Evolutionary conservation across 2,329 filamentous ascomycete genomes (phyloP).

Genomic region (Colletotrichum eleusines): DNA sequence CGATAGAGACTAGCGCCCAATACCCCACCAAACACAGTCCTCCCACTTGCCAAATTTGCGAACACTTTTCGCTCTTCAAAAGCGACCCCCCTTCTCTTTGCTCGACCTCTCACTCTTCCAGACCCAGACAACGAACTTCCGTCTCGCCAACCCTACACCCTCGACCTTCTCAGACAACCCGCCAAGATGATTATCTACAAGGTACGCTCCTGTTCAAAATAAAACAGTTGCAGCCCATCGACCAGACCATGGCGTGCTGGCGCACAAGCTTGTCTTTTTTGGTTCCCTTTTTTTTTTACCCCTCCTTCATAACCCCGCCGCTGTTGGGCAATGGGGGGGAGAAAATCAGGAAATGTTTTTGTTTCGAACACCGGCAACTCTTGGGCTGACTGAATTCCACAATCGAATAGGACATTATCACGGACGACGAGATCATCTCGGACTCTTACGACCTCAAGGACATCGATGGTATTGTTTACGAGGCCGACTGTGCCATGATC

Average conservation of each 20-base stretch:
- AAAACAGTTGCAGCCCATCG: neutral
- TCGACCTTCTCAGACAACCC: slow-evolving; percentile 51
- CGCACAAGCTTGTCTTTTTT: slow-evolving; percentile 1
- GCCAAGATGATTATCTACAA: slow-evolving; percentile 81
- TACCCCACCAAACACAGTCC: slow-evolving; percentile 44
- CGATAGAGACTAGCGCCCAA: slow-evolving; percentile 33
- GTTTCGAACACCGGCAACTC: neutral
- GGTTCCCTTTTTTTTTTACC: slow-evolving; percentile 33
- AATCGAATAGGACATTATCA: slow-evolving; percentile 80
- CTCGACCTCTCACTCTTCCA: slow-evolving; percentile 30
- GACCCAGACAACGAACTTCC: slow-evolving; percentile 40
- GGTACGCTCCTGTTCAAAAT: slow-evolving; percentile 57
- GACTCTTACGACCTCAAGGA: slow-evolving; percentile 90
- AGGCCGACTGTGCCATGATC: slow-evolving; percentile 94
- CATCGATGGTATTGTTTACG: slow-evolving; percentile 84
- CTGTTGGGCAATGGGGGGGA: neutral
- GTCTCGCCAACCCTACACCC: slow-evolving; percentile 46
- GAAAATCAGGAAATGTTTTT: slow-evolving; percentile 11
- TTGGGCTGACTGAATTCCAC: slow-evolving; percentile 46
- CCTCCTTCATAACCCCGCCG: slow-evolving; percentile 18
- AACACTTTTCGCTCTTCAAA: slow-evolving; percentile 42
- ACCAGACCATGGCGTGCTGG: neutral
- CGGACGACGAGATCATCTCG: slow-evolving; percentile 95
- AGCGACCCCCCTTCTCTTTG: slow-evolving; percentile 35
- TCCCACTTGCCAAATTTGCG: slow-evolving; percentile 44